Evolutionary conservation across 345 rosid genomes (phyloP).

Genomic region (Corchorus capsularis): DNA sequence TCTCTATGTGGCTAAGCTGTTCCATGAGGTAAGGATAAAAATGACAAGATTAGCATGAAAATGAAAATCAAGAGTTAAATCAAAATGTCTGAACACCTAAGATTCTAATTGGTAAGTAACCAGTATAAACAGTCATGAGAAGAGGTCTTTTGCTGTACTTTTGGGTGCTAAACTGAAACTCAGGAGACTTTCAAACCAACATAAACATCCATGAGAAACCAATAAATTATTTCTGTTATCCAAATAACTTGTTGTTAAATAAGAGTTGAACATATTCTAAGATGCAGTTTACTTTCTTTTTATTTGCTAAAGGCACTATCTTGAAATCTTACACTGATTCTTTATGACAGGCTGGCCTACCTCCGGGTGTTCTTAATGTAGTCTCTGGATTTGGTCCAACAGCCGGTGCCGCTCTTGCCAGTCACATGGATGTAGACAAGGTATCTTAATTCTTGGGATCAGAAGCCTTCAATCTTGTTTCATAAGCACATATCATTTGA

Average conservation of each 20-base stretch:
- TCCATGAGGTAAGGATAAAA: conserved; percentile 51
- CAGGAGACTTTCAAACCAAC: background rate
- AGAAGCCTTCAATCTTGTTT: background rate
- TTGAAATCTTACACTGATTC: conserved; percentile 14
- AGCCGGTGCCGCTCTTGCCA: conserved; percentile 84
- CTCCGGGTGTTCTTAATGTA: conserved; percentile 84
- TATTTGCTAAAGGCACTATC: background rate
- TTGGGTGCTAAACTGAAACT: background rate
- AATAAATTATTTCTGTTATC: background rate
- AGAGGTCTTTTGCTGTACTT: background rate
- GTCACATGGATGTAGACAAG: conserved; percentile 98
- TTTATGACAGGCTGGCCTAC: conserved; percentile 78
- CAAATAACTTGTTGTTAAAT: background rate
- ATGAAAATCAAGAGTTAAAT: background rate
- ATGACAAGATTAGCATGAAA: background rate
- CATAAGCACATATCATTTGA: background rate
- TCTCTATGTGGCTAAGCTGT: conserved; percentile 44
- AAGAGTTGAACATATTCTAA: background rate
- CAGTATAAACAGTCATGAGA: background rate
- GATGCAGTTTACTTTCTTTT: background rate
- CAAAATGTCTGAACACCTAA: background rate
- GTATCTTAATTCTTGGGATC: conserved; percentile 33
- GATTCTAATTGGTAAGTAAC: background rate
- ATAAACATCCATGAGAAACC: background rate
- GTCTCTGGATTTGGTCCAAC: conserved; percentile 87